Base-by-base conservation (phyloP, 2,329 filamentous ascomycete genomes). In the Fusarium verticillioides region DNA sequence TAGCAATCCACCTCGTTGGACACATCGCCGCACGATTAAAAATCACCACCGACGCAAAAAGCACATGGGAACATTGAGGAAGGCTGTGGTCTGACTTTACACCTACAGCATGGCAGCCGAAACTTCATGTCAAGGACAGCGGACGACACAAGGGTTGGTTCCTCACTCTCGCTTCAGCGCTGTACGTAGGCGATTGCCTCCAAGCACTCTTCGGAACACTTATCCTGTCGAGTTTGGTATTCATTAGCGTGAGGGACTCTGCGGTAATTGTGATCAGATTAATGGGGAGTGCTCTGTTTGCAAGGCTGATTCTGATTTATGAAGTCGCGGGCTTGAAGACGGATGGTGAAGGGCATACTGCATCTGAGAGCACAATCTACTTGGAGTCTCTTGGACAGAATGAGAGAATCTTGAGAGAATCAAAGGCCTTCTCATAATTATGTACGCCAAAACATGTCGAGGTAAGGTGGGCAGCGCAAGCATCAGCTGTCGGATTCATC, bases 181-280 rank as follows among this genome's bases (percentile, higher is more conserved):
- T 72, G 2, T 74, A 74, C 28, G 65, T 72, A 1, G 71, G 72
- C 1, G 59, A 62, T 19, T 69, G 63, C 4, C 43, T 74, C 7
- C 71, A 74, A 36, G 71, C 60, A 11, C 54, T 74, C 9, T 72
- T 50, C 2, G 68, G 68, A 4, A 74, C 71, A 9, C 52, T 72
- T 0, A 39, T 74, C 9, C 58, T 74, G 5, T 74, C 71, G 4
- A 74, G 71, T 18, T 47, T 74, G 37, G 60, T 74, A 4, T 74
- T 74, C 13, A 53, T 74, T 6, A 74, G 72, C 12, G 72, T 69
- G 0, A 60, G 68, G 3, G 71, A 74, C 46, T 69, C 71, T 21
- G 54, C 64, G 3, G 36, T 72, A 8, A 57, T 74, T 3, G 60
- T 74, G 9, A 39, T 72, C 10, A 42, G 72, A 15, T 18, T 74